Evolutionary conservation across 371 early-diverging fungal genomes (phyloP), one percentile per base, ranked within the genome.

Genomic region (Fennellomyces sp.): DNA sequence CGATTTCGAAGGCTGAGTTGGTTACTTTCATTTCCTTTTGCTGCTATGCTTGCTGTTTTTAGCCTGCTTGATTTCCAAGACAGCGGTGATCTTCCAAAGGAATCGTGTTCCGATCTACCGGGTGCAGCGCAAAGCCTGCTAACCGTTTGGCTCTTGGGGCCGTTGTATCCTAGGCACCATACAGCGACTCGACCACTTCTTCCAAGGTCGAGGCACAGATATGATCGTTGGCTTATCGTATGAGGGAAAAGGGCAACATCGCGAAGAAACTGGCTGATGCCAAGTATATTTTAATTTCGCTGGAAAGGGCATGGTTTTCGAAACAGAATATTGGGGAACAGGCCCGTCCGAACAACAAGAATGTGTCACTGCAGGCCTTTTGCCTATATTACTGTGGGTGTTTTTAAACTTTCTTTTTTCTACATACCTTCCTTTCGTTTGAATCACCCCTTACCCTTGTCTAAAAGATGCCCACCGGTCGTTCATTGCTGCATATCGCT

Each of bases 381-480:
- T 41, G n/a, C n/a, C n/a, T n/a, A n/a, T n/a, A n/a, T n/a, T n/a
- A n/a, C n/a, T n/a, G n/a, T n/a, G n/a, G n/a, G n/a, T n/a, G n/a
- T n/a, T n/a, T n/a, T n/a, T n/a, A n/a, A 33, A 33, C 35, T 6
- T 33, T 8, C 39, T 5, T 39, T 39, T 39, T 39, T 15, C 15
- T 39, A 39, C 17, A 39, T 39, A 39, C 10, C 39, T 15, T 23
- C 45, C 5, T 45, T 45, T 21, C 21, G 17, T 23, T 45, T 23
- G 17, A 0, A 1, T 45, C 21, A 23, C 21, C 45, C 23, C 21
- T 42, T 23, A 5, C n/a, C 25, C 11, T 42, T 42, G 15, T 5
- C 25, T 42, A 33, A 52, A 52, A 28, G 35, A 33, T 29, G 5
- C n/a, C 52, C 28, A 52, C 52, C n/a, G 13, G 31, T 31, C 52